Evolutionary conservation across 2,329 filamentous ascomycete species (phyloP).

Genomic region (Pseudogymnoascus sp.): DNA sequence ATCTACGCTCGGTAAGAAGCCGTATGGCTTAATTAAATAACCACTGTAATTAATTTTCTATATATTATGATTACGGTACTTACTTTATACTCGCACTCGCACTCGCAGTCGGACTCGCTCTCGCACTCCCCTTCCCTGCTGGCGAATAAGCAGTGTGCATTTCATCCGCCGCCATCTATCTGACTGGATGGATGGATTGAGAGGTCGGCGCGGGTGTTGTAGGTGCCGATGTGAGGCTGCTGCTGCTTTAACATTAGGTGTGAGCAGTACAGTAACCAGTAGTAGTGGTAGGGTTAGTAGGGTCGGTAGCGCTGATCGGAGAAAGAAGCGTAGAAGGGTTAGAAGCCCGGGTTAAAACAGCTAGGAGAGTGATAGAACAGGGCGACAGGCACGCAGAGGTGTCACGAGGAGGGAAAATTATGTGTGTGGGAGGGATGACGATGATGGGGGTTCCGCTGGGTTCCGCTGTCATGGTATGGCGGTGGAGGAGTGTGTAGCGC

Average conservation of each 20-base stretch:
- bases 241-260: not conserved
- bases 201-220: not conserved
- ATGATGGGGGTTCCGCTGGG: not conserved
- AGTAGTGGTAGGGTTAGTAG: not conserved
- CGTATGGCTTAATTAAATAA: too few relatives aligned
- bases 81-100: not conserved
- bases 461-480: not conserved
- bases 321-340: too few relatives aligned
- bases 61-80: too few relatives aligned
- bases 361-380: too few relatives aligned
- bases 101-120: too few relatives aligned
- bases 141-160: not conserved
- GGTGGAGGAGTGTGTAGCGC: not conserved
- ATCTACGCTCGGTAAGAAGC: too few relatives aligned
- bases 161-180: not conserved
- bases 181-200: not conserved
- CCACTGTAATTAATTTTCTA: too few relatives aligned
- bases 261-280: too few relatives aligned
- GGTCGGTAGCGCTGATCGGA: too few relatives aligned
- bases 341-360: too few relatives aligned
- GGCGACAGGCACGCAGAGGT: not conserved
- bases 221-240: not conserved
- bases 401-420: not conserved
- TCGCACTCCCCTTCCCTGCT: not conserved
- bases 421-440: not conserved